phyloP scores from a whole-genome alignment of 805 yeast species.

The Barnettozyma sp. region DNA sequence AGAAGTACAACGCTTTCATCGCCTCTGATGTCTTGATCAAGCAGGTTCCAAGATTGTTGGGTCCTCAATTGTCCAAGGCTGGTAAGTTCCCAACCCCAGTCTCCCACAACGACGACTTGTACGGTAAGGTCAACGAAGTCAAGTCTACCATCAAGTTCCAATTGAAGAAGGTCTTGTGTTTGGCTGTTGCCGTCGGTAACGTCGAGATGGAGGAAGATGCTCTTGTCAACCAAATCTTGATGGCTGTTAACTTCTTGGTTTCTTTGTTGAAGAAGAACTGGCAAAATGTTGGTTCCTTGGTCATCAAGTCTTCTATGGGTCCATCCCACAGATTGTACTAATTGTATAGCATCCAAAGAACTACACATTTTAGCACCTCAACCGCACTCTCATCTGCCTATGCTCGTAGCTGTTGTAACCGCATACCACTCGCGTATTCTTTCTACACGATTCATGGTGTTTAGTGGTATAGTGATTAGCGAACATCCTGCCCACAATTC shows the following conservation, averaged over 20 bases:
- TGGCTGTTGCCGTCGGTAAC: conserved; percentile 99
- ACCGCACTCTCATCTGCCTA: too few species aligned
- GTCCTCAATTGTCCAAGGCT: conserved; percentile 99
- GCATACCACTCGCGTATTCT: too few species aligned
- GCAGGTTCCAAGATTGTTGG: conserved; percentile 99
- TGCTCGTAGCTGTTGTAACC: too few species aligned
- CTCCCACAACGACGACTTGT: conserved; percentile 97
- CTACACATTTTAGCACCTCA: too few species aligned
- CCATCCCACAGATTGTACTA: conserved; percentile 99
- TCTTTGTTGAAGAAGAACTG: conserved; percentile 99
- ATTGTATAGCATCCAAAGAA: conserved; percentile 16
- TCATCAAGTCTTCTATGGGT: conserved; percentile 99
- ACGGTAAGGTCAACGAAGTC: conserved; percentile 92
- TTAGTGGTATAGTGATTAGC: too few species aligned
- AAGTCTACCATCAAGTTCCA: conserved; percentile 99
- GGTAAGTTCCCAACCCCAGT: conserved; percentile 99
- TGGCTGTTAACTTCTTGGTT: conserved; percentile 98
- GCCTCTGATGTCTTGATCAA: conserved; percentile 99
- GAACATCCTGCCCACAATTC: too few species aligned
- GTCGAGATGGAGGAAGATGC: conserved; percentile 98
- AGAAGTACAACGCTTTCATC: conserved; percentile 99
- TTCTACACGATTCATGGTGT: too few species aligned
- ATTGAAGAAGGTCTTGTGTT: conserved; percentile 98
- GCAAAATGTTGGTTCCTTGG: conserved; percentile 99
- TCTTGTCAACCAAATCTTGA: conserved; percentile 94